Percentiles rank a stretch among this genome's conserved stretches.
Conservation (phyloP, 108 stramenopile genomes). For the Cyclotella kingstonii region DNA sequence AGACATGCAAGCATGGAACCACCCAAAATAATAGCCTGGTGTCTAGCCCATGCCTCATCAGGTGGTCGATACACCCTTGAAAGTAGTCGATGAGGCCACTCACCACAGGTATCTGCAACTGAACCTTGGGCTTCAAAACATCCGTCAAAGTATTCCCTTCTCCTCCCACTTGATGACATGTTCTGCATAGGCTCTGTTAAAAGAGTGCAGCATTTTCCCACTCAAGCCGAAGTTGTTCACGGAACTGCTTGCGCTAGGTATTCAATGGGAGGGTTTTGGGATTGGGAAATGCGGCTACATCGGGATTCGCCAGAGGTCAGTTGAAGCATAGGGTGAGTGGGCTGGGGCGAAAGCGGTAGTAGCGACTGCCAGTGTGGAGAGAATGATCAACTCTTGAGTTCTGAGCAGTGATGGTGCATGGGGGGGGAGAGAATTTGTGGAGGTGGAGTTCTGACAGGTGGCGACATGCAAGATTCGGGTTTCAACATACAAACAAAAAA, state of each 20-base stretch:
- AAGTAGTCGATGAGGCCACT: constrained; percentile 30
- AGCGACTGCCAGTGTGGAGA: constrained; percentile 11
- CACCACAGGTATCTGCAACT: constrained; percentile 25
- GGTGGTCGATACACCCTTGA: constrained; percentile 35
- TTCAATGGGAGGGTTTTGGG: constrained; percentile 76
- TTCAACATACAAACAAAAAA: too few relatives aligned
- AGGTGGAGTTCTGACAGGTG: too few relatives aligned
- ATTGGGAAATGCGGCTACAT: constrained; percentile 44
- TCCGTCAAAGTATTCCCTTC: constrained; percentile 50
- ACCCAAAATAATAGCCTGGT: constrained; percentile 68
- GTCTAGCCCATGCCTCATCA: constrained; percentile 59
- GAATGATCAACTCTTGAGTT: constrained; percentile 6
- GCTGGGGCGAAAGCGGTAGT: constrained; percentile 18
- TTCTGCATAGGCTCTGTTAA: constrained; percentile 59
- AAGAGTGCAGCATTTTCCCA: constrained; percentile 68
- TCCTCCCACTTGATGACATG: constrained; percentile 44
- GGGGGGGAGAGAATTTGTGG: too few relatives aligned
- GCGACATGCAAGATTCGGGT: too few relatives aligned
- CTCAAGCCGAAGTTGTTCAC: constrained; percentile 53
- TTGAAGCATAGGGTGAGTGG: background rate
- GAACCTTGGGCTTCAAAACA: constrained; percentile 52
- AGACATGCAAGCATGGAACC: constrained; percentile 56
- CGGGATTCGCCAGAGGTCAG: background rate
- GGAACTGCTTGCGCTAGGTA: constrained; percentile 50
- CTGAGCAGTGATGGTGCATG: too few relatives aligned